Conservation (phyloP, 1,139 yeast genomes). For the Blastobotrys persicus region DNA sequence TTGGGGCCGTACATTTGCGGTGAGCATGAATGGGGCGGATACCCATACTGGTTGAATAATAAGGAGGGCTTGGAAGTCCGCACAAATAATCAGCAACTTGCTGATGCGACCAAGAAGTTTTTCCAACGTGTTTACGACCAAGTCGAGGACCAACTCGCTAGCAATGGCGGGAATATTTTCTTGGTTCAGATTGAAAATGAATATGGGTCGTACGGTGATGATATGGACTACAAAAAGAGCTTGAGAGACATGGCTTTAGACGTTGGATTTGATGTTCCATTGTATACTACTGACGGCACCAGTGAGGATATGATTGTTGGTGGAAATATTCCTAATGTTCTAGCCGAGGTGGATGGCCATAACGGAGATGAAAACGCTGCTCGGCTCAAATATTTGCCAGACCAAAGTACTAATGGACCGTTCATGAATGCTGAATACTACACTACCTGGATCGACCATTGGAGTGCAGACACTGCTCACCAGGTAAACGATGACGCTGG, state of each 20-base stretch:
- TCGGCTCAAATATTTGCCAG: neutral
- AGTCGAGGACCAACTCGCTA: neutral
- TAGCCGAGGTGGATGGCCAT: slow-evolving; percentile 12
- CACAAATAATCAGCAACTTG: slow-evolving; percentile 6
- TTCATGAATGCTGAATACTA: slow-evolving; percentile 11
- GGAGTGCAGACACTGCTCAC: neutral
- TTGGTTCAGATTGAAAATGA: slow-evolving; percentile 15
- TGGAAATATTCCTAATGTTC: slow-evolving; percentile 8
- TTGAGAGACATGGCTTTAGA: slow-evolving; percentile 3
- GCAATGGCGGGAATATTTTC: slow-evolving; percentile 12
- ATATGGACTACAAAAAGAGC: slow-evolving; percentile 7
- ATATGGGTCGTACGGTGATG: slow-evolving; percentile 9
- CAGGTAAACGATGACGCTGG: neutral
- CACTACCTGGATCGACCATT: slow-evolving; percentile 13
- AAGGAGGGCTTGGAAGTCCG: slow-evolving; percentile 8
- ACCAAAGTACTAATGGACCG: slow-evolving; percentile 10
- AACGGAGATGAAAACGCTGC: neutral
- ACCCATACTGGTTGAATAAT: slow-evolving; percentile 12
- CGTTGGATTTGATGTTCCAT: slow-evolving; percentile 10
- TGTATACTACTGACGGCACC: slow-evolving; percentile 13
- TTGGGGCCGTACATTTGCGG: slow-evolving; percentile 13
- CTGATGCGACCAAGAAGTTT: slow-evolving; percentile 4
- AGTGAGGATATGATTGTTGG: neutral
- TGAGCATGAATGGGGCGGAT: slow-evolving; percentile 17
- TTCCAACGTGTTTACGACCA: slow-evolving; percentile 5